Conservation (phyloP, 805 yeast genomes). For the Lipomyces chichibuensis region DNA sequence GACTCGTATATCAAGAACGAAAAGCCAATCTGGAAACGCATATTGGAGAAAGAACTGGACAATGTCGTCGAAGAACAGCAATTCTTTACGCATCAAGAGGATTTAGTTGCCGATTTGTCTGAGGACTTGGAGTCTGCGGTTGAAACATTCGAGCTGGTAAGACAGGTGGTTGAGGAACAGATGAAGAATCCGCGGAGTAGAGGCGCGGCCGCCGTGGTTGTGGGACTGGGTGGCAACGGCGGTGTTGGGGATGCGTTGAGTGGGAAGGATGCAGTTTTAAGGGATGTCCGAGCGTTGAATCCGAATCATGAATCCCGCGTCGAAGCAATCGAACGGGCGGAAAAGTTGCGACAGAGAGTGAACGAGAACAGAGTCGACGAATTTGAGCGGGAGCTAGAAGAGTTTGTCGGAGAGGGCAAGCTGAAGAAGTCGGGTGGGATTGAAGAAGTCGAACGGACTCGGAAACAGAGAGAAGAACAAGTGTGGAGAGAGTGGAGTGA, state of each 20-base stretch:
- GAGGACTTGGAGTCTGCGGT: conserved; percentile 80
- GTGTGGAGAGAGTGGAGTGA: conserved; percentile 55
- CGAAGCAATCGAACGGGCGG: conserved; percentile 89
- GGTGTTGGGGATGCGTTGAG: conserved; percentile 49
- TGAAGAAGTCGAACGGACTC: conserved; percentile 75
- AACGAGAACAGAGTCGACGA: conserved; percentile 61
- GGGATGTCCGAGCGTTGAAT: conserved; percentile 73
- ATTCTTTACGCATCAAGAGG: conserved; percentile 86
- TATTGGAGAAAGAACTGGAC: conserved; percentile 90
- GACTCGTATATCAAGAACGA: conserved; percentile 66
- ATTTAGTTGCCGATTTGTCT: conserved; percentile 71
- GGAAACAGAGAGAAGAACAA: conserved; percentile 70
- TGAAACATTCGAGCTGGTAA: conserved; percentile 81
- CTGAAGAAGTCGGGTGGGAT: conserved; percentile 86
- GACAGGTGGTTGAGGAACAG: conserved; percentile 78
- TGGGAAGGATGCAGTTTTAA: conserved; percentile 66
- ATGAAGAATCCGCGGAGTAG: conserved; percentile 36
- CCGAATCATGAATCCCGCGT: conserved; percentile 86
- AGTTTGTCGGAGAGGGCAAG: conserved; percentile 76
- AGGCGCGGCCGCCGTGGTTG: not conserved
- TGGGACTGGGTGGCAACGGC: conserved; percentile 44
- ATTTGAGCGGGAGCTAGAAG: conserved; percentile 83
- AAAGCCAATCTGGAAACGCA: conserved; percentile 81
- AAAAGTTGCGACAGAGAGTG: conserved; percentile 73
- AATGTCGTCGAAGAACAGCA: conserved; percentile 93